phyloP scores from a whole-genome alignment of 1,284 basidiomycete species.

The Anthracocystis setariae region DNA sequence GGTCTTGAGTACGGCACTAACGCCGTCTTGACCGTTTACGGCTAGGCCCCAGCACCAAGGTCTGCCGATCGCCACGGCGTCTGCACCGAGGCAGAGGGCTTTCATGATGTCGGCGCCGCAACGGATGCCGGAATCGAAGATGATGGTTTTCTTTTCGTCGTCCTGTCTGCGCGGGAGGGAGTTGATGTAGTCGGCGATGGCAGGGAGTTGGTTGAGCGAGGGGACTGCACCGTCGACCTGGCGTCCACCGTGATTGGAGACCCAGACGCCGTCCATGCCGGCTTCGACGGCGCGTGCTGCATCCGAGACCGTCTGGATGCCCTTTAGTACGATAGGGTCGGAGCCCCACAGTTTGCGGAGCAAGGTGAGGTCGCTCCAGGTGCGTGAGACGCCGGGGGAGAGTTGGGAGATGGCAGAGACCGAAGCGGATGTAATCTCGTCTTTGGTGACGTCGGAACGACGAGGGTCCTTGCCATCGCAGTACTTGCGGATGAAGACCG shows the following conservation, averaged over 20 bases:
- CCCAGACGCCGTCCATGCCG: slow-evolving; percentile 62
- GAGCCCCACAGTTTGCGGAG: slow-evolving; percentile 57
- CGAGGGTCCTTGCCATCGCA: slow-evolving; percentile 43
- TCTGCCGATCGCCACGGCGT: slow-evolving; percentile 60
- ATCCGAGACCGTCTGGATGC: slow-evolving; percentile 56
- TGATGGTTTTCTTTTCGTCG: slow-evolving; percentile 48
- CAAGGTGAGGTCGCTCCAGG: slow-evolving; percentile 55
- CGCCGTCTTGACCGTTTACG: slow-evolving; percentile 56
- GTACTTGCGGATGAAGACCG: slow-evolving; percentile 51
- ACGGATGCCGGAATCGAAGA: slow-evolving; percentile 62
- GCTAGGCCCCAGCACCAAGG: slow-evolving; percentile 63
- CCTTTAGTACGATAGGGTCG: slow-evolving; percentile 62
- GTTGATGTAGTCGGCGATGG: slow-evolving; percentile 49
- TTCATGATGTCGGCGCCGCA: slow-evolving; percentile 62
- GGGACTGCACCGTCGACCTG: slow-evolving; percentile 63
- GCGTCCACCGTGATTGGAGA: slow-evolving; percentile 65
- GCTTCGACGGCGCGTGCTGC: slow-evolving; percentile 55
- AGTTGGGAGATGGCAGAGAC: slow-evolving; percentile 54
- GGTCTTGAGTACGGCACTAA: slow-evolving; percentile 51
- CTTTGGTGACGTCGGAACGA: slow-evolving; percentile 40
- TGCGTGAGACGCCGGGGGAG: slow-evolving; percentile 54
- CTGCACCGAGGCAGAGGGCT: slow-evolving; percentile 60
- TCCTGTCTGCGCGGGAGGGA: slow-evolving; percentile 20
- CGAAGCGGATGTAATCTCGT: slow-evolving; percentile 53
- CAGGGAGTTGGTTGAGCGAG: slow-evolving; percentile 49